Evolutionary conservation across 2,329 filamentous ascomycete genomes (phyloP).

Genomic region (Xylogone sp.): DNA sequence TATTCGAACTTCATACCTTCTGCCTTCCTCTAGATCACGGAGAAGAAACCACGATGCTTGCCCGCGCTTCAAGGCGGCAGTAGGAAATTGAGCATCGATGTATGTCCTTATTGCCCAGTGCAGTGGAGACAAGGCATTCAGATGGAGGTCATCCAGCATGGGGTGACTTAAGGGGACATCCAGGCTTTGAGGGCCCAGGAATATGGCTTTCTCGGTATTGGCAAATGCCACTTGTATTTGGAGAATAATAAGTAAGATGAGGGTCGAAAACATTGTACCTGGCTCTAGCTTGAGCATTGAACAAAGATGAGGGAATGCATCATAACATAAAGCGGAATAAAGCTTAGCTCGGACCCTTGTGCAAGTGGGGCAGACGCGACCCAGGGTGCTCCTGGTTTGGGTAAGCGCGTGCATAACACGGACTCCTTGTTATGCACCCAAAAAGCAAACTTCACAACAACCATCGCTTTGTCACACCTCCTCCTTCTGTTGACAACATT

Average conservation of each 20-base stretch:
- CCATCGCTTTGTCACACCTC: background rate
- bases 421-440: conserved; percentile 2
- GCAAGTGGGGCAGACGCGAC: background rate
- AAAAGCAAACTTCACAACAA: conserved; percentile 2
- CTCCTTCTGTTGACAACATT: background rate
- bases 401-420: background rate
- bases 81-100: conserved; percentile 67
- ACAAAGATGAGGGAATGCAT: background rate
- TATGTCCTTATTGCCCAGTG: conserved; percentile 55
- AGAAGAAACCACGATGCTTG: conserved; percentile 76
- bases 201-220: conserved; percentile 91
- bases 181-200: conserved; percentile 64
- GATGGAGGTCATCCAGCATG: conserved; percentile 55
- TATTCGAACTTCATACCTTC: conserved; percentile 84
- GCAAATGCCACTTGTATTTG: conserved; percentile 38
- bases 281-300: too few species aligned
- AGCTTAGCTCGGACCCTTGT: conserved; percentile 1
- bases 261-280: conserved; percentile 8
- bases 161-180: conserved; percentile 52
- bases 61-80: conserved; percentile 47
- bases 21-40: conserved; percentile 61
- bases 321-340: background rate
- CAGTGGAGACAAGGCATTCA: conserved; percentile 61
- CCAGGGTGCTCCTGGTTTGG: background rate
- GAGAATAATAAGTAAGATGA: conserved; percentile 16